These are phyloP conservation scores for Dendrocalamus sinicus DNA, from an alignment of 176 grass and related monocot genomes.

Conservation along the genomic window DNA sequence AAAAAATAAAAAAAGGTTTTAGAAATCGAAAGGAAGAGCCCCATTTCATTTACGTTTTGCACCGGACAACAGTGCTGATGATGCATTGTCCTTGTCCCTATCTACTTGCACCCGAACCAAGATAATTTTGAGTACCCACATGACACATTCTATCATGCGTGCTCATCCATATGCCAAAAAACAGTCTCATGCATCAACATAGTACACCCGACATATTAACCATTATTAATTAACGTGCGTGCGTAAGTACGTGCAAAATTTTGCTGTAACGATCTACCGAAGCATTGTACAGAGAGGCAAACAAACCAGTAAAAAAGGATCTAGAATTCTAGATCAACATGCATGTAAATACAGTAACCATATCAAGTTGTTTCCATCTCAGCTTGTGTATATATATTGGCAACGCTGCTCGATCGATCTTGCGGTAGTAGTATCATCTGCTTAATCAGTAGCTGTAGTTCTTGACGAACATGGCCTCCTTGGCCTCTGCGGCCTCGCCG, in stretches of 20 bases:
- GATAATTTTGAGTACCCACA: too few relatives aligned
- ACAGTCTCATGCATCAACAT: background rate
- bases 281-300: conserved; percentile 19
- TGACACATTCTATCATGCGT: too few relatives aligned
- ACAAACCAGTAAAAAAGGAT: background rate
- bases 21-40: rapidly evolving
- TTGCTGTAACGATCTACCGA: conserved; percentile 32
- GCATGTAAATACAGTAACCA: conserved; percentile 30
- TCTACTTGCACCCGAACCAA: too few relatives aligned
- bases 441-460: conserved; percentile 69
- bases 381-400: background rate
- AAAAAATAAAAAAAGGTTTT: too few relatives aligned
- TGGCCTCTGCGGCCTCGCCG: conserved; percentile 71
- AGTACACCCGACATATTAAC: background rate
- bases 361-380: background rate
- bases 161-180: background rate
- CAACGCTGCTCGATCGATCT: background rate
- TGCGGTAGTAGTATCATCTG: background rate
- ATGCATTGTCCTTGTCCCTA: too few relatives aligned
- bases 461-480: conserved; percentile 76
- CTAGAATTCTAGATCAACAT: conserved; percentile 1
- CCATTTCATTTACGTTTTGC: too few relatives aligned
- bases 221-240: background rate
- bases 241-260: conserved; percentile 34
- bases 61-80: too few relatives aligned